Percentiles rank a stretch among this genome's conserved stretches.
Evolutionary conservation across 2,329 filamentous ascomycete species (phyloP).

Genomic region (Penicillium janthinellum): DNA sequence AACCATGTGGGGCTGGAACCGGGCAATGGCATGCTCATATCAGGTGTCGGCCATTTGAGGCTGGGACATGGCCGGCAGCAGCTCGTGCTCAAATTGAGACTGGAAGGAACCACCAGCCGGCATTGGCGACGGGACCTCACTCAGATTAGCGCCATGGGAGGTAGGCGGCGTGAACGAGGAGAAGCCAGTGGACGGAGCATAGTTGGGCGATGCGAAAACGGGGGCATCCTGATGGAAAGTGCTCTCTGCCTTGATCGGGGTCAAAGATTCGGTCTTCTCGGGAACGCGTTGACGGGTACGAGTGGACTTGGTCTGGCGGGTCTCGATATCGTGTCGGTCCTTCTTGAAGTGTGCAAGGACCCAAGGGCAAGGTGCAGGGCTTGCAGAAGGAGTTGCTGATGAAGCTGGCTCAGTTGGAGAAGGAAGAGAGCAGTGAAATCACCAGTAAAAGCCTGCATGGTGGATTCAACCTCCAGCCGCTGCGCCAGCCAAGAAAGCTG

Average conservation of each 20-base stretch:
- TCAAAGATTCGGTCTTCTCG: constrained; percentile 40
- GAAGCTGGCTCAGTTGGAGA: constrained; percentile 80
- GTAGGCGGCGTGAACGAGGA: constrained; percentile 52
- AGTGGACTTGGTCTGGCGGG: constrained; percentile 56
- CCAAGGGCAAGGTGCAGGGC: constrained; percentile 74
- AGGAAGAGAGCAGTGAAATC: constrained; percentile 84
- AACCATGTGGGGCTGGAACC: constrained; percentile 15
- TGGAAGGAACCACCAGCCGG: constrained; percentile 40
- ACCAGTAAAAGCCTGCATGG: constrained; percentile 88
- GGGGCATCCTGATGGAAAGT: constrained; percentile 33
- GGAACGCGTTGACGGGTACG: constrained; percentile 52
- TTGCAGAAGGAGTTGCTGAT: constrained; percentile 73
- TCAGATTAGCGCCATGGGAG: constrained; percentile 40
- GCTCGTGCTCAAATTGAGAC: constrained; percentile 43
- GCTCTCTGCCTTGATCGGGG: constrained; percentile 17
- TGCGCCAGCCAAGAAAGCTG: constrained; percentile 43
- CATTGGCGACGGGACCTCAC: constrained; percentile 38
- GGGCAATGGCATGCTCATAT: constrained; percentile 28
- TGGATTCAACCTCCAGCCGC: constrained; percentile 70
- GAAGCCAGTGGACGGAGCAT: constrained; percentile 45
- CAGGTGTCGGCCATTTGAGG: constrained; percentile 25
- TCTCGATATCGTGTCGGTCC: too few relatives aligned
- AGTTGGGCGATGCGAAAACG: constrained; percentile 45
- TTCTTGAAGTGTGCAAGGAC: constrained; percentile 62
- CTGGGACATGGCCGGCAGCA: constrained; percentile 40